Conservation (phyloP, 108 stramenopile genomes). For the Skeletonema marinoi region DNA sequence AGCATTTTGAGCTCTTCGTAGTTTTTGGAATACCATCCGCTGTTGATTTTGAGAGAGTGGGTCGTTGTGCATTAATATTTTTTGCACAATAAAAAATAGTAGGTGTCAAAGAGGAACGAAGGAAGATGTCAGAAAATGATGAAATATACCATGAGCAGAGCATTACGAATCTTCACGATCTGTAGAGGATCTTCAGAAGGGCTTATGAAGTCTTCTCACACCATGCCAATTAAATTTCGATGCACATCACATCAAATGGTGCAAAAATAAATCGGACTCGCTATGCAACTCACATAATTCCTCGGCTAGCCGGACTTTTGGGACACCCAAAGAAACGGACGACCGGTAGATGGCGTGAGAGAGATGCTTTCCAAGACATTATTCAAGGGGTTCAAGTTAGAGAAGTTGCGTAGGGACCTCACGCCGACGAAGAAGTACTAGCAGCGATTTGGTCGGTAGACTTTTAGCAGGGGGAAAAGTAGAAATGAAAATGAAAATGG, state of each 20-base stretch:
- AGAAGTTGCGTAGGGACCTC: not conserved
- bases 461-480: too few species aligned
- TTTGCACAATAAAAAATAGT: not conserved
- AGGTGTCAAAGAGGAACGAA: not conserved
- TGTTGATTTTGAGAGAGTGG: constrained; percentile 9
- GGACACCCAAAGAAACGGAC: constrained; percentile 88
- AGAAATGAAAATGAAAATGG: not conserved
- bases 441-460: too few species aligned
- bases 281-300: constrained; percentile 74
- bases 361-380: constrained; percentile 89
- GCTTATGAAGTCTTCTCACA: not conserved
- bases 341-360: constrained; percentile 78
- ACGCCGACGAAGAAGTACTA: not conserved
- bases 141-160: not conserved
- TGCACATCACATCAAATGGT: not conserved
- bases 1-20: constrained; percentile 80
- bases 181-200: not conserved
- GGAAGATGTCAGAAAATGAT: constrained; percentile 2
- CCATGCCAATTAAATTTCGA: not conserved
- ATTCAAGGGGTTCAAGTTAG: not conserved
- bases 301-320: constrained; percentile 80
- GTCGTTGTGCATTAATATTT: not conserved
- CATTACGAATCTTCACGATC: not conserved
- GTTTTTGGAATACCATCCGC: constrained; percentile 73
- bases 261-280: not conserved